A percentile compares a stretch with the other conserved stretches of the same genome.
These are phyloP conservation scores for Thalassiosira hispida DNA, from an alignment of 352 stramenopile species.

Conservation along the genomic window DNA sequence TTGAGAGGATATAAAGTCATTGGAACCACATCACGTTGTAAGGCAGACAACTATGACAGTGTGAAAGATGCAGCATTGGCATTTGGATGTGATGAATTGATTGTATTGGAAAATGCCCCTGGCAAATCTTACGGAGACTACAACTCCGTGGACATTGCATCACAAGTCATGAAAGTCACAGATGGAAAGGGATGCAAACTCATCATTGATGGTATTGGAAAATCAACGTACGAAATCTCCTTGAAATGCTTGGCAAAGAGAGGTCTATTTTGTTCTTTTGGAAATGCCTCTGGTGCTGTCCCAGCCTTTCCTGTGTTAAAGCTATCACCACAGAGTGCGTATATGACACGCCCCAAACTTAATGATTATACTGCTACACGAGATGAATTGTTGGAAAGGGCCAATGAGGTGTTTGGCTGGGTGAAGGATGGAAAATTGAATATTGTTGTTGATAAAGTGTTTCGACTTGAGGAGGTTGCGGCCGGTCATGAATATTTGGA, in stretches of 20 bases:
- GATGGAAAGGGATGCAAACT: slow-evolving; percentile 64
- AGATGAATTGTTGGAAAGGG: slow-evolving; percentile 63
- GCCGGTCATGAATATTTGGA: slow-evolving; percentile 76
- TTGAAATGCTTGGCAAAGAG: slow-evolving; percentile 64
- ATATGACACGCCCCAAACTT: slow-evolving; percentile 76
- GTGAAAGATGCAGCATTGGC: background rate
- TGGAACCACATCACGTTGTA: slow-evolving; percentile 64
- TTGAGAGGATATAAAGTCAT: slow-evolving; percentile 77
- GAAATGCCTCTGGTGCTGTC: slow-evolving; percentile 78
- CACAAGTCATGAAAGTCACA: slow-evolving; percentile 69
- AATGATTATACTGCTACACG: slow-evolving; percentile 69
- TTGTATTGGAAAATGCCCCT: slow-evolving; percentile 63
- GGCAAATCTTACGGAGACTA: slow-evolving; percentile 71
- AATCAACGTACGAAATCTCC: slow-evolving; percentile 72
- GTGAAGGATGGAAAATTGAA: slow-evolving; percentile 61
- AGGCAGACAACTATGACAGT: slow-evolving; percentile 21
- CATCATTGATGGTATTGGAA: slow-evolving; percentile 69
- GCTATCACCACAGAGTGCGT: slow-evolving; percentile 65
- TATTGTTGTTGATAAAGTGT: slow-evolving; percentile 68
- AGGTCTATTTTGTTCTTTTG: slow-evolving; percentile 80
- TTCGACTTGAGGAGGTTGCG: slow-evolving; percentile 62
- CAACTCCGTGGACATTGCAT: slow-evolving; percentile 59
- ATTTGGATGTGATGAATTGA: slow-evolving; percentile 62
- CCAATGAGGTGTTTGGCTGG: slow-evolving; percentile 72
- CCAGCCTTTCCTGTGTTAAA: slow-evolving; percentile 70